Evolutionary conservation across 208 protist species (phyloP), one percentile per base, ranked within the genome.

Genomic region (Acanthamoeba healyi): DNA sequence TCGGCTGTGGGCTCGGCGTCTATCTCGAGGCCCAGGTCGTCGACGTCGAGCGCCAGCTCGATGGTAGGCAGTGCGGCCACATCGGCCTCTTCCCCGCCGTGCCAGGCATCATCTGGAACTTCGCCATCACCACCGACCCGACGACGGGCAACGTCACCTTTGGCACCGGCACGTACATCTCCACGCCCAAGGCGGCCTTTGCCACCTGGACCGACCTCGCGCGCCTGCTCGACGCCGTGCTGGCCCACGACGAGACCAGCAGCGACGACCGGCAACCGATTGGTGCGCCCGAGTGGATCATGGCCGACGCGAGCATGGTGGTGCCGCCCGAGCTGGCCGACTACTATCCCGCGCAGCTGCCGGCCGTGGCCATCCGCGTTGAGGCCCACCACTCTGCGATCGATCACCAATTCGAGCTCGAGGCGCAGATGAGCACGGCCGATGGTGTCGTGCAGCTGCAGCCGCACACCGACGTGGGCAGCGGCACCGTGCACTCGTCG

Each of bases 271-370:
- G 17, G 67, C 77, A 58, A 10, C 24, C 42, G 42, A 17, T 29
- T 2, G 34, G 29, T 17, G 17, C 29, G 34, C 17, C 42, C 22
- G 24, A 63, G 24, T 88, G 79, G 42, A 88, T 46, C 24, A 88
- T 46, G 32, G n/a, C 46, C 38, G 29, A 81, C 40, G 70, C 70
- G 22, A 15, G 15, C 15, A 2, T 49, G 19, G 70, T 88, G 10
- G 79, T 88, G 32, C 79, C 79, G 40, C 79, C 79, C 24, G 79
- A 54, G 49, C 79, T 88, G 49, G 49, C 32, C n/a, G 49, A 46
- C 42, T 54, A 19, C 79, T 88, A 63, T 29, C 79, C 79, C 14
- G 12, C 42, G 32, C 15, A 61, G 51, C 34, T 88, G 42, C 49
- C 32, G 44, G 79, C 79, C 14, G 38, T 88, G 15, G 29, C 26